phyloP scores from a whole-genome alignment of 2,329 filamentous ascomycete genomes.

The Fusarium palustre region DNA sequence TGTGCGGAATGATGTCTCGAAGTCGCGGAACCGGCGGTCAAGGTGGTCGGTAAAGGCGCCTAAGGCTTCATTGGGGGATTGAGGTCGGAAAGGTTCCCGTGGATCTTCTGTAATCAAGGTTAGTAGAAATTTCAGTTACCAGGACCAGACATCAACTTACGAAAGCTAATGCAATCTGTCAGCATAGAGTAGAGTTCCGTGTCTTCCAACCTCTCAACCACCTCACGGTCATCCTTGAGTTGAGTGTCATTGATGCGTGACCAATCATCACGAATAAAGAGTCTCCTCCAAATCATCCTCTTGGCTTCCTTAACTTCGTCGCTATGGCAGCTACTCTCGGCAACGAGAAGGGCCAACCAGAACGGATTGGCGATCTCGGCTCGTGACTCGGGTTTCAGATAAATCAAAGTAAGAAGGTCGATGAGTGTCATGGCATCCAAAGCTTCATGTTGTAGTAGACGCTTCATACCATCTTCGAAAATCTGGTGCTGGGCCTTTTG shows the following conservation, averaged over 20 bases:
- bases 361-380: conserved; percentile 77
- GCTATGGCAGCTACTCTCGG: conserved; percentile 64
- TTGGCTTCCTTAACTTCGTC: conserved; percentile 70
- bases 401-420: conserved; percentile 82
- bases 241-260: conserved; percentile 80
- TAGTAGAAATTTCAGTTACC: conserved; percentile 41
- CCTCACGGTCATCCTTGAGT: conserved; percentile 76
- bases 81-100: conserved; percentile 57
- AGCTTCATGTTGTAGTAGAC: conserved; percentile 77
- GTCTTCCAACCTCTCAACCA: conserved; percentile 69
- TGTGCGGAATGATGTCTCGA: conserved; percentile 72
- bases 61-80: conserved; percentile 65
- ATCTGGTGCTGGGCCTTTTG: conserved; percentile 75
- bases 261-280: conserved; percentile 89
- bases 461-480: conserved; percentile 76
- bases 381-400: conserved; percentile 57
- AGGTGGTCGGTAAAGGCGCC: conserved; percentile 72
- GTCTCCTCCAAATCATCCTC: conserved; percentile 84
- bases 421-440: conserved; percentile 75
- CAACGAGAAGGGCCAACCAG: conserved; percentile 75
- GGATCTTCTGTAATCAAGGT: conserved; percentile 55
- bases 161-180: conserved; percentile 70
- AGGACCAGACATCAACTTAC: conserved; percentile 60
- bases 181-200: conserved; percentile 79
- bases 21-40: conserved; percentile 68